Conservation (phyloP, 129 eudicot species). For the Gnaphalium uliginosum region DNA sequence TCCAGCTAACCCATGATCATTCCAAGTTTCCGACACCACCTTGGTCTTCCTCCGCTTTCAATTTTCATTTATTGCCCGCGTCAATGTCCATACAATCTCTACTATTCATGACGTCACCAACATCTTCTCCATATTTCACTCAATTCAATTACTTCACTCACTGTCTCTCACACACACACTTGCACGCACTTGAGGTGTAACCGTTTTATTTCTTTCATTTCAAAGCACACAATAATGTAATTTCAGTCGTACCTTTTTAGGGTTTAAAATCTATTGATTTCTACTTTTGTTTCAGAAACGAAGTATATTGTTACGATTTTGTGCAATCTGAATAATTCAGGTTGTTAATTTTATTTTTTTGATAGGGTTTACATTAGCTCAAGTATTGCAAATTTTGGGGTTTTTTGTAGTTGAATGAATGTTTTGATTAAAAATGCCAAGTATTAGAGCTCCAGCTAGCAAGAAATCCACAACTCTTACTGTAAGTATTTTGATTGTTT, state of each 20-base stretch:
- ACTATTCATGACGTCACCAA: constrained; percentile 26
- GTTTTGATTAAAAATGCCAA: constrained; percentile 60
- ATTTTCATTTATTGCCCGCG: constrained; percentile 39
- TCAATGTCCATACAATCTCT: constrained; percentile 31
- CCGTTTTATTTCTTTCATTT: constrained; percentile 13
- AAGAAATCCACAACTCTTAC: constrained; percentile 83
- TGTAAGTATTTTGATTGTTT: constrained; percentile 43
- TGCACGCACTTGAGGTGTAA: constrained; percentile 21
- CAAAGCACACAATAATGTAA: constrained; percentile 20
- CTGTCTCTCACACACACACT: neutral
- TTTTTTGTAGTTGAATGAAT: constrained; percentile 28
- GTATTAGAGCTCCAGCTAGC: constrained; percentile 80
- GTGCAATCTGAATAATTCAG: neutral
- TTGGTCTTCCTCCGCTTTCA: constrained; percentile 41
- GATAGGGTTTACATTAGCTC: neutral
- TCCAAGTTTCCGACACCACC: constrained; percentile 9
- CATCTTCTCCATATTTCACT: constrained; percentile 1
- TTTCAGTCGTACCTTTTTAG: constrained; percentile 16
- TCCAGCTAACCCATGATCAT: constrained; percentile 29
- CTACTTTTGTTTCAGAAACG: constrained; percentile 12
- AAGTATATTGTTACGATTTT: neutral
- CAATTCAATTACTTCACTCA: neutral
- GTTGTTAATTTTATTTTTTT: neutral
- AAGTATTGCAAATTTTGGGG: neutral
- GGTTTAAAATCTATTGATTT: constrained; percentile 11